A percentile compares a stretch with the other conserved stretches of the same genome.
Conservation (phyloP, 805 yeast species). For the Sugiyamaella smithiae region DNA sequence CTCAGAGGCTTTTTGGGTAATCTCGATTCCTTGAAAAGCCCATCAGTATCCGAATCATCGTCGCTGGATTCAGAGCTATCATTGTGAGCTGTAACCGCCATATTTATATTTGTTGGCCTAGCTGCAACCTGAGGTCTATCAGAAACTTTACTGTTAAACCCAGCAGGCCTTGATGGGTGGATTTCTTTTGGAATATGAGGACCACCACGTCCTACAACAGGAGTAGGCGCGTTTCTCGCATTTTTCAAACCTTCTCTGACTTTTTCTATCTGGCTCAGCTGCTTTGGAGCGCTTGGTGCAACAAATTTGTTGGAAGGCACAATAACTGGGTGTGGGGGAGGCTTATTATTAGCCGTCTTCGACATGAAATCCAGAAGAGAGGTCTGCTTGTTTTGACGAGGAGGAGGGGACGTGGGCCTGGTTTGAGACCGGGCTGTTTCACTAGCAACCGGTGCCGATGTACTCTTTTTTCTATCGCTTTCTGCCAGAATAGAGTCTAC, state of each 20-base stretch:
- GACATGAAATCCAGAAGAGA: constrained; percentile 8
- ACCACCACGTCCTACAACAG: background rate
- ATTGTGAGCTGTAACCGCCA: constrained; percentile 24
- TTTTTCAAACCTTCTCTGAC: constrained; percentile 22
- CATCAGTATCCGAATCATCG: constrained; percentile 36
- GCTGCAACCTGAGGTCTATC: background rate
- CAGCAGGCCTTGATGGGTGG: constrained; percentile 51
- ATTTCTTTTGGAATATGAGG: constrained; percentile 23
- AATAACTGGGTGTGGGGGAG: constrained; percentile 13
- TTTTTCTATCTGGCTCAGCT: constrained; percentile 20
- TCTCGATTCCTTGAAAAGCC: constrained; percentile 35
- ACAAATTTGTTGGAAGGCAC: constrained; percentile 10
- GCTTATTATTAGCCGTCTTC: constrained; percentile 11
- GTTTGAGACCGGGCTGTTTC: background rate
- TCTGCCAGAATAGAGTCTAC: constrained; percentile 13
- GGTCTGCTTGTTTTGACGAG: constrained; percentile 3
- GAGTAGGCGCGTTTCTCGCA: constrained; percentile 13
- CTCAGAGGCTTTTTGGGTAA: constrained; percentile 27
- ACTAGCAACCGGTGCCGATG: no score
- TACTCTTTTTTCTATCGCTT: constrained; percentile 6
- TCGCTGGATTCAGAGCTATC: constrained; percentile 33
- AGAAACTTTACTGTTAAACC: constrained; percentile 40
- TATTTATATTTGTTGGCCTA: constrained; percentile 7
- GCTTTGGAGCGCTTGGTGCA: constrained; percentile 12
- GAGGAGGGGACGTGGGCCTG: background rate